phyloP scores from a whole-genome alignment of 2,329 filamentous ascomycete genomes.

The Monilinia fructigena region DNA sequence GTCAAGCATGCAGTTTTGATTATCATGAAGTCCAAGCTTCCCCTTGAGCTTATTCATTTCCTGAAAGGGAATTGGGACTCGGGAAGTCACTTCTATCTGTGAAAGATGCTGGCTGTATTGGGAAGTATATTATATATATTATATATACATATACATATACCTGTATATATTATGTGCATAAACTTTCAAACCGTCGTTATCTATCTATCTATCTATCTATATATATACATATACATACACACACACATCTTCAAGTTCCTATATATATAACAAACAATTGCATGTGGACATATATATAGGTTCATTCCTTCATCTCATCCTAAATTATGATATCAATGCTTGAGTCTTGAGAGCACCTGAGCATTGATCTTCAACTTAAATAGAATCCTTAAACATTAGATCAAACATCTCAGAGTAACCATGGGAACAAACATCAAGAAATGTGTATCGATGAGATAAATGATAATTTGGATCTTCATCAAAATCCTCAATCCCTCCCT shows the following conservation, averaged over 20 bases:
- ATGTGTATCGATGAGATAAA: not conserved
- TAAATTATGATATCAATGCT: too few relatives aligned
- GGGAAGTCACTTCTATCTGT: too few relatives aligned
- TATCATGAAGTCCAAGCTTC: conserved; percentile 7
- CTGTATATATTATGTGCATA: too few relatives aligned
- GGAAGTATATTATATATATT: too few relatives aligned
- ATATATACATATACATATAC: too few relatives aligned
- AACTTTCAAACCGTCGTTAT: too few relatives aligned
- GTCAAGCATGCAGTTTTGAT: not conserved
- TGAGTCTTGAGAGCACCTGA: not conserved
- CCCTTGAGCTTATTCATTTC: too few relatives aligned
- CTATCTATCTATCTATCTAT: too few relatives aligned
- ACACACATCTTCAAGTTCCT: not conserved
- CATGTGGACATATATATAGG: not conserved
- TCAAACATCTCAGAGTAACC: not conserved
- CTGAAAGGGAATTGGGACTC: not conserved
- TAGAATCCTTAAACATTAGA: conserved; percentile 23
- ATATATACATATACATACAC: not conserved
- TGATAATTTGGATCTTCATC: conserved; percentile 19
- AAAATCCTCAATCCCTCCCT: conserved; percentile 8
- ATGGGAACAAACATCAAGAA: not conserved
- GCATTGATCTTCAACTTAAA: conserved; percentile 17
- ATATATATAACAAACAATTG: not conserved
- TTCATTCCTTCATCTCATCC: conserved; percentile 11
- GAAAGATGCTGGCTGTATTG: too few relatives aligned